These are phyloP conservation scores for Tricholoma furcatifolium DNA, from an alignment of 768 basidiomycete genomes.

Conservation along the genomic window DNA sequence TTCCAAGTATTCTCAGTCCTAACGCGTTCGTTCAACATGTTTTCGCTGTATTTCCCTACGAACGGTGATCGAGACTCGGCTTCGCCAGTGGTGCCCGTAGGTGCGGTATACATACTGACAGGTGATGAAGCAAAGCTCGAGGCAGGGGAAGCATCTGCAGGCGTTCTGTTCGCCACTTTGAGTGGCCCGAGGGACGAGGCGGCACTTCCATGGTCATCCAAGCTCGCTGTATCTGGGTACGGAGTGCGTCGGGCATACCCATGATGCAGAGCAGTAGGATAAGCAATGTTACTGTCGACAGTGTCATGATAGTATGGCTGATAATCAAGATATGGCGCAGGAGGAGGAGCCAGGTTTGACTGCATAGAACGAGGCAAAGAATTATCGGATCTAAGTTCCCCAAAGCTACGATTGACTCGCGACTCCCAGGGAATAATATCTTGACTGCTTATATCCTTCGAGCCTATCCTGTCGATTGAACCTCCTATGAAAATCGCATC, in stretches of 20 bases:
- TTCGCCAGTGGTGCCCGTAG: neutral
- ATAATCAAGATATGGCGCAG: slow-evolving; percentile 19
- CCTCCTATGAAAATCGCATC: slow-evolving; percentile 17
- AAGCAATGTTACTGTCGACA: slow-evolving; percentile 16
- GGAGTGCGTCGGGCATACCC: slow-evolving; percentile 21
- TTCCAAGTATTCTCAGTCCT: slow-evolving; percentile 9
- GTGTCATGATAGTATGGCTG: slow-evolving; percentile 20
- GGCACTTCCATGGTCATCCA: slow-evolving; percentile 27
- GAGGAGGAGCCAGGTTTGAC: slow-evolving; percentile 17
- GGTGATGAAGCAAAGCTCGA: slow-evolving; percentile 28
- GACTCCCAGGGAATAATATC: slow-evolving; percentile 33
- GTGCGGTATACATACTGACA: slow-evolving; percentile 15
- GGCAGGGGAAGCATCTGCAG: slow-evolving; percentile 42
- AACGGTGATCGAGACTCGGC: slow-evolving; percentile 28
- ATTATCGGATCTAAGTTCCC: slow-evolving; percentile 35
- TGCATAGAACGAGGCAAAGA: slow-evolving; percentile 22
- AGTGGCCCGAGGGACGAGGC: slow-evolving; percentile 41
- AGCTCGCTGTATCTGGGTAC: slow-evolving; percentile 20
- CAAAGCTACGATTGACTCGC: slow-evolving; percentile 40
- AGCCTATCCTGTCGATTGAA: slow-evolving; percentile 20
- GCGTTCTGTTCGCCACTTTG: slow-evolving; percentile 46
- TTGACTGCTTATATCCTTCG: slow-evolving; percentile 23
- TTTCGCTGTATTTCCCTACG: slow-evolving; percentile 27
- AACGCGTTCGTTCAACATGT: slow-evolving; percentile 21
- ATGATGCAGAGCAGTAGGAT: slow-evolving; percentile 19